Conservation (phyloP, 2,329 filamentous ascomycete genomes). For the Aspergillus luchuensis region DNA sequence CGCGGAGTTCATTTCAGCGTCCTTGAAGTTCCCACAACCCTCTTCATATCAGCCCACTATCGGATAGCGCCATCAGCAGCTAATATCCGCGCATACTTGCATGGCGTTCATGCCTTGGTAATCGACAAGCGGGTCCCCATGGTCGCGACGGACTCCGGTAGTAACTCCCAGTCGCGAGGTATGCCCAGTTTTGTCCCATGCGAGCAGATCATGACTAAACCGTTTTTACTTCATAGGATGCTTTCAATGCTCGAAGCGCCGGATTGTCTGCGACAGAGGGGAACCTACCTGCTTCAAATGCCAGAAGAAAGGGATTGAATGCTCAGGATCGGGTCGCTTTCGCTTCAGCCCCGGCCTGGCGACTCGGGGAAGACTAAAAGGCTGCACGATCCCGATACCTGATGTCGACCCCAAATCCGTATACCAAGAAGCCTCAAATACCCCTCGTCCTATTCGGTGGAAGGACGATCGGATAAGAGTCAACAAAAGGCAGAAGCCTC, state of each 20-base stretch:
- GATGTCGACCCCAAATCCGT: not conserved
- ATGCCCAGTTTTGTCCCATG: no score
- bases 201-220: not conserved
- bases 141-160: not conserved
- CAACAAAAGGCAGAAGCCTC: not conserved
- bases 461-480: not conserved
- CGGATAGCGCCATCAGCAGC: not conserved
- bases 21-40: not conserved
- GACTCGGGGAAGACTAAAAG: conserved; percentile 22
- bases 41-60: not conserved
- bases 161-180: conserved; percentile 8
- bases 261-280: conserved; percentile 39
- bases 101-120: not conserved
- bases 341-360: conserved; percentile 30
- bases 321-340: conserved; percentile 33
- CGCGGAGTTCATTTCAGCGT: not conserved
- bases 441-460: not conserved
- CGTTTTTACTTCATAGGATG: conserved; percentile 28
- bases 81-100: not conserved
- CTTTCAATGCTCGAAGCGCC: conserved; percentile 40
- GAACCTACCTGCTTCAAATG: conserved; percentile 39
- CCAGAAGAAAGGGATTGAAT: conserved; percentile 31
- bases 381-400: conserved; percentile 16
- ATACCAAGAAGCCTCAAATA: not conserved
- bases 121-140: not conserved